Conservation (phyloP, 257 asterid genomes). For the Solanum megistacrolobum region DNA sequence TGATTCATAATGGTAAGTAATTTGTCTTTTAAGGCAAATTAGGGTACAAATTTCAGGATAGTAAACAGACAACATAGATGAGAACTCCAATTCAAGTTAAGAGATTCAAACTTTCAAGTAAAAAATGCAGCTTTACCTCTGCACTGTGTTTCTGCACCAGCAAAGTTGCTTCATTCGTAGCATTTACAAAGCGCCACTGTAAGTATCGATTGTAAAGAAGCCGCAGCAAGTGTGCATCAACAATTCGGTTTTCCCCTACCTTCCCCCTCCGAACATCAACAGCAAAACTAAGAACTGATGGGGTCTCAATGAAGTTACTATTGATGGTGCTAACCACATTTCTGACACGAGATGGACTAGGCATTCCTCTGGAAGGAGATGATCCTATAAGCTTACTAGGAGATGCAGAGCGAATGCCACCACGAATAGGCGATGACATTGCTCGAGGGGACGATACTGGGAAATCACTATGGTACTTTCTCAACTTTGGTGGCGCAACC, state of each 20-base stretch:
- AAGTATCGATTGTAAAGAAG: constrained; percentile 82
- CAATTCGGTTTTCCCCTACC: constrained; percentile 74
- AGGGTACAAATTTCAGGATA: background rate
- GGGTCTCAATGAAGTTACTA: constrained; percentile 58
- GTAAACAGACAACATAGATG: background rate
- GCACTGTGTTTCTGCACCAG: constrained; percentile 63
- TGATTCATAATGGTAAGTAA: background rate
- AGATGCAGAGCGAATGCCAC: constrained; percentile 58
- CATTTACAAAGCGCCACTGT: constrained; percentile 90
- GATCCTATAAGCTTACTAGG: constrained; percentile 63
- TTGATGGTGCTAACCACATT: constrained; percentile 71
- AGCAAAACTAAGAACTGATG: constrained; percentile 91
- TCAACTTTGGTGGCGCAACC: constrained; percentile 48
- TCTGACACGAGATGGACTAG: constrained; percentile 72
- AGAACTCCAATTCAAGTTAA: background rate
- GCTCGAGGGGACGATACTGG: constrained; percentile 54
- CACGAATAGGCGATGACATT: constrained; percentile 68
- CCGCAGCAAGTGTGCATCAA: constrained; percentile 78
- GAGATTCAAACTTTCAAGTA: background rate
- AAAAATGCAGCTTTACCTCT: constrained; percentile 48
- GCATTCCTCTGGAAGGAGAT: constrained; percentile 63
- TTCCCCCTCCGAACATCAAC: constrained; percentile 91
- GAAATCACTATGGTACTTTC: constrained; percentile 44
- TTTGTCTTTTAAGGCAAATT: background rate
- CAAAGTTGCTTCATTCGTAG: constrained; percentile 65